phyloP scores from a whole-genome alignment of 768 basidiomycete genomes.

The Tylopilus vinaceipallidus region DNA sequence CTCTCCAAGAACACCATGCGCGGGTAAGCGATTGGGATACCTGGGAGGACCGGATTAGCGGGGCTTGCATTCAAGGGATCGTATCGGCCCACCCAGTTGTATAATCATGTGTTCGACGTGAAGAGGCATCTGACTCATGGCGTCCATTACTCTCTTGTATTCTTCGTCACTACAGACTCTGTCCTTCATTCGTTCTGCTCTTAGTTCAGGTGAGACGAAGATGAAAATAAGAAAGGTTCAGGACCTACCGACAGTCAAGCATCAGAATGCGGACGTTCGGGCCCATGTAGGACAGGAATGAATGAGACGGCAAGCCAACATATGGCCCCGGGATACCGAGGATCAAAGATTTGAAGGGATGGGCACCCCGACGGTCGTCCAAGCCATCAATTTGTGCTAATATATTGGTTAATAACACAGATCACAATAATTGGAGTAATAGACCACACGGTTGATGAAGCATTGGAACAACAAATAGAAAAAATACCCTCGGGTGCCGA shows the following conservation, averaged over 20 bases:
- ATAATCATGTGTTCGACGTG: constrained; percentile 81
- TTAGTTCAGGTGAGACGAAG: constrained; percentile 28
- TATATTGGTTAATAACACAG: not conserved
- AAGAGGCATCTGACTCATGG: constrained; percentile 57
- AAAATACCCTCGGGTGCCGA: constrained; percentile 86
- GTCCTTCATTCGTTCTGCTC: constrained; percentile 81
- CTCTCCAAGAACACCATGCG: constrained; percentile 87
- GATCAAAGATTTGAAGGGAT: constrained; percentile 69
- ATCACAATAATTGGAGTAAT: constrained; percentile 1
- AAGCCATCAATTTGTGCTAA: constrained; percentile 59
- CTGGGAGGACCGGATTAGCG: constrained; percentile 30
- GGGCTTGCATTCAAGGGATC: not conserved
- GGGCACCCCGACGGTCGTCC: constrained; percentile 55
- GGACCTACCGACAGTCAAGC: constrained; percentile 74
- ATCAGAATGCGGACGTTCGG: constrained; percentile 73
- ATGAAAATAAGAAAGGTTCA: not conserved
- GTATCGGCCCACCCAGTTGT: constrained; percentile 56
- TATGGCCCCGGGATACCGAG: constrained; percentile 77
- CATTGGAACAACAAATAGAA: constrained; percentile 94
- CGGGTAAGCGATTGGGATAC: constrained; percentile 87
- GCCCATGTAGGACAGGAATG: constrained; percentile 76
- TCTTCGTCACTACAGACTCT: constrained; percentile 75
- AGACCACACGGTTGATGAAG: constrained; percentile 70
- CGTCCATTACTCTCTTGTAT: constrained; percentile 71
- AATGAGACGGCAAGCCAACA: constrained; percentile 79